Percentiles rank a stretch among this genome's conserved stretches.
phyloP scores from a whole-genome alignment of 148 eudicot genomes.

The Beta vulgaris region DNA sequence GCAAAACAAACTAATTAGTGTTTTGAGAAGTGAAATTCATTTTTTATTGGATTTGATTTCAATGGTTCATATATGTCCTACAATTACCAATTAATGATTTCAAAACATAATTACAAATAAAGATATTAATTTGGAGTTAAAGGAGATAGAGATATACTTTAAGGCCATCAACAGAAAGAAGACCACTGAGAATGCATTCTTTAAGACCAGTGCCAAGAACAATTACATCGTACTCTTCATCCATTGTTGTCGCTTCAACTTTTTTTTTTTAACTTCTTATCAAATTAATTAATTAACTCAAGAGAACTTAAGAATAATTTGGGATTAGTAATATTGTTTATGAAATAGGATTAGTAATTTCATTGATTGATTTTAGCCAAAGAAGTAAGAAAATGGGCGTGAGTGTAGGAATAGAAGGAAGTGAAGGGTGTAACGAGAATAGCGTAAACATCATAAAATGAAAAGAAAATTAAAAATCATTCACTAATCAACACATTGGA shows the following conservation, averaged over 20 bases:
- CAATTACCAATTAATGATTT: too few species aligned
- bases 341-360: background rate
- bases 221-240: slow-evolving; percentile 55
- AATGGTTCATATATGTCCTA: too few species aligned
- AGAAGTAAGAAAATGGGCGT: background rate
- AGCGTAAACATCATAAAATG: background rate
- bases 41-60: too few species aligned
- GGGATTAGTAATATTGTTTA: background rate
- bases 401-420: slow-evolving; percentile 20
- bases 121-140: background rate
- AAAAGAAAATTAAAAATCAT: background rate
- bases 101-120: background rate
- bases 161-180: slow-evolving; percentile 53
- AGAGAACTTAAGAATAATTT: background rate
- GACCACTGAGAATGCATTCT: slow-evolving; percentile 61
- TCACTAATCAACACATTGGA: background rate
- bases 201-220: slow-evolving; percentile 59
- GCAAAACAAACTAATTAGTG: too few species aligned
- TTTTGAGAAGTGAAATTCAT: too few species aligned
- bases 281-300: background rate
- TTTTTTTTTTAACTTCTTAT: background rate
- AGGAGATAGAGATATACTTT: slow-evolving; percentile 30
- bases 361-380: background rate
- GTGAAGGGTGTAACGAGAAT: slow-evolving; percentile 25
- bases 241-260: slow-evolving; percentile 23